These are phyloP conservation scores for Naegleria fowleri DNA, from an alignment of 208 protist species.

Conservation along the genomic window DNA sequence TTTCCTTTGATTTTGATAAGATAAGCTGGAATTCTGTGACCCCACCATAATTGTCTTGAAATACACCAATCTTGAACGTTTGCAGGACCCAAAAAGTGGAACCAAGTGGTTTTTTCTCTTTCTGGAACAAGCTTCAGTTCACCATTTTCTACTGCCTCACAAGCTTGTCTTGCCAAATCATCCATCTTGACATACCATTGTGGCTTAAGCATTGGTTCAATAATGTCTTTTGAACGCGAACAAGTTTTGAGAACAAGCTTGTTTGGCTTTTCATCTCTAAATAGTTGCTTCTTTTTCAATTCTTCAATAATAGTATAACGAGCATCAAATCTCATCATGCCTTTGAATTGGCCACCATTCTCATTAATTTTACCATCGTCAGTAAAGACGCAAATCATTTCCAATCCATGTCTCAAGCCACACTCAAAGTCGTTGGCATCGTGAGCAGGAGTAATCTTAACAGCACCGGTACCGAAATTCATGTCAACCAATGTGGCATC, in stretches of 20 bases:
- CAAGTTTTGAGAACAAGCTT: constrained; percentile 91
- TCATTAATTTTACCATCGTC: constrained; percentile 87
- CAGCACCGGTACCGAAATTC: constrained; percentile 94
- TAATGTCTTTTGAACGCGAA: constrained; percentile 93
- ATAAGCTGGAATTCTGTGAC: constrained; percentile 99
- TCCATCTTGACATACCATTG: constrained; percentile 98
- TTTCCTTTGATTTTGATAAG: constrained; percentile 57
- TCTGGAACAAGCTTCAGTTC: constrained; percentile 86
- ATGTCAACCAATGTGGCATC: constrained; percentile 94
- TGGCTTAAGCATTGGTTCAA: constrained; percentile 97
- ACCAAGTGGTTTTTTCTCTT: constrained; percentile 84
- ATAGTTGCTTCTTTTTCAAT: constrained; percentile 77
- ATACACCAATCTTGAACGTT: constrained; percentile 91
- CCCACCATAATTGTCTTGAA: constrained; percentile 75
- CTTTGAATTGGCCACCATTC: constrained; percentile 75
- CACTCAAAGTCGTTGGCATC: constrained; percentile 99
- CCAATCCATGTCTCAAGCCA: constrained; percentile 90
- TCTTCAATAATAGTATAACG: constrained; percentile 78
- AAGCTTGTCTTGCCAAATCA: constrained; percentile 68
- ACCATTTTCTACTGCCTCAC: constrained; percentile 72
- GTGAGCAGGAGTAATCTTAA: constrained; percentile 98
- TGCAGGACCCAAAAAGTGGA: constrained; percentile 79
- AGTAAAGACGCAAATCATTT: constrained; percentile 88
- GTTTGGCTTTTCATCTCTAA: constrained; percentile 78
- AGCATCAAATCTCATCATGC: constrained; percentile 92